Conservation (phyloP, 192 early-diverging fungal genomes). For the Coemansia reversa region DNA sequence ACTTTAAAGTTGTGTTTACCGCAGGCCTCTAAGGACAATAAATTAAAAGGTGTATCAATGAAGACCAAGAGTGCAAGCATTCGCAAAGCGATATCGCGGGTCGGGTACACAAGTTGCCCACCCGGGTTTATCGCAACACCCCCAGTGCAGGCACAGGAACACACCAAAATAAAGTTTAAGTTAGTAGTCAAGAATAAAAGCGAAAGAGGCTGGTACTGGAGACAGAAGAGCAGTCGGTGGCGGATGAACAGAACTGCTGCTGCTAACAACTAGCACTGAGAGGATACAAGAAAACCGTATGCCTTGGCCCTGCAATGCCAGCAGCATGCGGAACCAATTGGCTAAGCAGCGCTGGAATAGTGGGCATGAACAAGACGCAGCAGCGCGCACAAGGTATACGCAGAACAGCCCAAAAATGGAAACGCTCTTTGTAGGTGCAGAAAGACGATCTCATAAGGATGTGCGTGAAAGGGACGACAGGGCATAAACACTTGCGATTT, state of each 20-base stretch:
- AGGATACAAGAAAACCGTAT: neutral
- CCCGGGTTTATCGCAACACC: slow-evolving; percentile 2
- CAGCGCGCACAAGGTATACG: neutral
- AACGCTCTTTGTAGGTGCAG: slow-evolving; percentile 12
- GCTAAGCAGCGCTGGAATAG: slow-evolving; percentile 9
- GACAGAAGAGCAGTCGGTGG: neutral
- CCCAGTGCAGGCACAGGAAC: neutral
- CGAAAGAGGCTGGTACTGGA: neutral
- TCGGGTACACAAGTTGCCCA: neutral
- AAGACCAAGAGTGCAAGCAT: neutral
- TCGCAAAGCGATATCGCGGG: neutral
- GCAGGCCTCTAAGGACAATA: slow-evolving; percentile 18
- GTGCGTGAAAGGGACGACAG: neutral
- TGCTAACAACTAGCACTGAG: neutral
- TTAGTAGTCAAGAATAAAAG: neutral
- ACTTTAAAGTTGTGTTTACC: neutral
- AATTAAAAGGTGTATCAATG: neutral
- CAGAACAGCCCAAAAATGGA: slow-evolving; percentile 14
- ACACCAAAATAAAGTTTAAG: neutral
- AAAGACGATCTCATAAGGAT: neutral
- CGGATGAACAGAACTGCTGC: neutral
- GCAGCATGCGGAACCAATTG: neutral
- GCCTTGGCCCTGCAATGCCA: neutral
- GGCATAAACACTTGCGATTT: neutral
- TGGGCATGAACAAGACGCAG: slow-evolving; percentile 5